Evolutionary conservation across 1,284 basidiomycete genomes (phyloP), one percentile per base, ranked within the genome.

Genomic region (Ceratobasidium sp.): DNA sequence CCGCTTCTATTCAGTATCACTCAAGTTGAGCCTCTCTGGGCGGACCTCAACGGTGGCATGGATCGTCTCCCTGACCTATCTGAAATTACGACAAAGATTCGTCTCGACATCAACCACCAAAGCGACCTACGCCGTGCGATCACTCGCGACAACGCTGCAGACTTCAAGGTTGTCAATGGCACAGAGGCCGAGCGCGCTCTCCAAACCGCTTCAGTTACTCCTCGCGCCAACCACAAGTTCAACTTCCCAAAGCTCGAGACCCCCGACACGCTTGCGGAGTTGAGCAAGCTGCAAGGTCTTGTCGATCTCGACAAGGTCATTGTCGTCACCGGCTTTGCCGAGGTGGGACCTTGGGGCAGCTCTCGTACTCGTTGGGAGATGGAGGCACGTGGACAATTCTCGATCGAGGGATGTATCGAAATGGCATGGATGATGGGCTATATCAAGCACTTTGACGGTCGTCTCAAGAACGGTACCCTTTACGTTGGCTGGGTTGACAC

Each of bases 401-500:
- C 96, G 7, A 97, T 99, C 81, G 94, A 98, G 84, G 97, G 97
- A 60, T 95, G 94, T 82, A 98, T 99, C 81, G 97, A 99, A 87
- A 97, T 99, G 93, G 97, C 97, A 17, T 99, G 97, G 96, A 93
- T 98, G 86, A 99, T 98, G 94, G 97, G 98, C 60, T 91, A 91
- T 85, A 98, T 99, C 89, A 98, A 97, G 86, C 96, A 99, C 87
- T 96, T 98, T 84, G 95, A 99, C 81, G 98, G 97, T 26, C 94
- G 94, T 78, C 89, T 99, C 82, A 97, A 98, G 86, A 91, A 94
- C 81, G 95, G 95, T 58, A 90, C 92, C 58, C 88, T 97, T 54
- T 94, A 99, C 82, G 97, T 99, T 81, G 97, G 97, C 63, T 99
- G 97, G 97, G 96, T 99, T 73, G 97, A 99, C 82, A 90, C 91